phyloP scores from a whole-genome alignment of 805 yeast species.

The Isabelozyma rhagii region DNA sequence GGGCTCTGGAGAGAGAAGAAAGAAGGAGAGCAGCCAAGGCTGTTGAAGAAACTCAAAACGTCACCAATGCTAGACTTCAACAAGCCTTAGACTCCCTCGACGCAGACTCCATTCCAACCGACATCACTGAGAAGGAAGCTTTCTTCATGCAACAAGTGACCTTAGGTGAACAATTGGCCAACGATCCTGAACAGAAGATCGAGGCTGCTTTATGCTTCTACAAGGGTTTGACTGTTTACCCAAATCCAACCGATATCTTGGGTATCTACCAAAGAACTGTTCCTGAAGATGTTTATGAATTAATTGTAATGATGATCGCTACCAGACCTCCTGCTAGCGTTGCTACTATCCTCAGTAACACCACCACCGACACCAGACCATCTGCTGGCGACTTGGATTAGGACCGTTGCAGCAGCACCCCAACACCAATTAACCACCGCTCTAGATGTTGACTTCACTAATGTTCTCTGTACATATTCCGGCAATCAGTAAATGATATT shows the following conservation, averaged over 20 bases:
- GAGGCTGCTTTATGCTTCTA: conserved; percentile 90
- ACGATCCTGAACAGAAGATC: conserved; percentile 62
- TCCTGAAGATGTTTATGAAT: conserved; percentile 77
- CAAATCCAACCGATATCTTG: conserved; percentile 89
- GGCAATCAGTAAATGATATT: neutral
- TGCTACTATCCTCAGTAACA: conserved; percentile 58
- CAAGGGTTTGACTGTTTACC: conserved; percentile 89
- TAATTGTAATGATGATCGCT: conserved; percentile 84
- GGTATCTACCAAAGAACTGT: conserved; percentile 87
- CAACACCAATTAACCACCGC: neutral
- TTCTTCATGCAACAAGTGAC: conserved; percentile 83
- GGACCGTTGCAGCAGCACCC: neutral
- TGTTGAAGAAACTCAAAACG: conserved; percentile 57
- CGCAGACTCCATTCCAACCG: conserved; percentile 73
- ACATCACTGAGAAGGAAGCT: conserved; percentile 64
- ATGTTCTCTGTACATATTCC: neutral
- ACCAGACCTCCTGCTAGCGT: conserved; percentile 83
- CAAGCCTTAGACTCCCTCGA: conserved; percentile 57
- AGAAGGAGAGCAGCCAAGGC: conserved; percentile 52
- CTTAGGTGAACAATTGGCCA: conserved; percentile 76
- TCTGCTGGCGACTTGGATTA: conserved; percentile 34
- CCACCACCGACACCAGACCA: conserved; percentile 17
- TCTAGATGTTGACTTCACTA: neutral
- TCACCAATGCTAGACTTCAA: conserved; percentile 58
- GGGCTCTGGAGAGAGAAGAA: conserved; percentile 60